phyloP scores from a whole-genome alignment of 1,284 basidiomycete species.

The Trichosporon ovoides region DNA sequence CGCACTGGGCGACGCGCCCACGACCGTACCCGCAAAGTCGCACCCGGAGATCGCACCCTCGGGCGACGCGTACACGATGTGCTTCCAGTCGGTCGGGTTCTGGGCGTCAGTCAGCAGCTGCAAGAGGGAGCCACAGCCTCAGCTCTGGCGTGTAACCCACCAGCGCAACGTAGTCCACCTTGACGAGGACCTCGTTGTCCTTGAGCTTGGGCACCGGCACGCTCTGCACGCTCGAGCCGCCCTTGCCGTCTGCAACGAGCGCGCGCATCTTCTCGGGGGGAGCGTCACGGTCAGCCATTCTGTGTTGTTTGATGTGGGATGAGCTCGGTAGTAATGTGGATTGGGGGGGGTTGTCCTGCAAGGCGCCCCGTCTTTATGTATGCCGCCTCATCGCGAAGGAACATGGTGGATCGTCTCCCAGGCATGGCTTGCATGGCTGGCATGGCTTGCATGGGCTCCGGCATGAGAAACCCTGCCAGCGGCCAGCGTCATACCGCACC shows the following conservation, averaged over 20 bases:
- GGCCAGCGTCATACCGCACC: no score
- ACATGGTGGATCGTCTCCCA: no score
- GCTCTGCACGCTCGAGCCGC: constrained; percentile 23
- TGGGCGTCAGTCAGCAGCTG: constrained; percentile 1
- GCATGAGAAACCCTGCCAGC: no score
- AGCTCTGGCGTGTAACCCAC: constrained; percentile 19
- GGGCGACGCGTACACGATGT: constrained; percentile 10
- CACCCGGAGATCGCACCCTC: constrained; percentile 17
- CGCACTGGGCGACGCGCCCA: constrained; percentile 9
- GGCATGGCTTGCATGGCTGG: no score
- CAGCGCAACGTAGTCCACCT: constrained; percentile 40
- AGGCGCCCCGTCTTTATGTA: not conserved
- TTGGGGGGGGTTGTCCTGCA: not conserved
- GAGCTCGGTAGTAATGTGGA: not conserved
- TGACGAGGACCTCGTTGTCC: constrained; percentile 43
- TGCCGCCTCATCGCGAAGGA: not conserved
- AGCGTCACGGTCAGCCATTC: not conserved
- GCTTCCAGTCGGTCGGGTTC: constrained; percentile 48
- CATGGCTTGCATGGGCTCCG: no score
- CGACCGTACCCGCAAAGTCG: constrained; percentile 52
- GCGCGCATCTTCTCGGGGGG: constrained; percentile 29
- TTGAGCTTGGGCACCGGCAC: constrained; percentile 33
- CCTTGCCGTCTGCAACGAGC: constrained; percentile 22
- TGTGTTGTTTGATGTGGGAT: not conserved
- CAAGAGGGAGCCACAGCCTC: not conserved